Conservation (phyloP, 2,329 filamentous ascomycete genomes). For the Trichophyton schoenleinii region DNA sequence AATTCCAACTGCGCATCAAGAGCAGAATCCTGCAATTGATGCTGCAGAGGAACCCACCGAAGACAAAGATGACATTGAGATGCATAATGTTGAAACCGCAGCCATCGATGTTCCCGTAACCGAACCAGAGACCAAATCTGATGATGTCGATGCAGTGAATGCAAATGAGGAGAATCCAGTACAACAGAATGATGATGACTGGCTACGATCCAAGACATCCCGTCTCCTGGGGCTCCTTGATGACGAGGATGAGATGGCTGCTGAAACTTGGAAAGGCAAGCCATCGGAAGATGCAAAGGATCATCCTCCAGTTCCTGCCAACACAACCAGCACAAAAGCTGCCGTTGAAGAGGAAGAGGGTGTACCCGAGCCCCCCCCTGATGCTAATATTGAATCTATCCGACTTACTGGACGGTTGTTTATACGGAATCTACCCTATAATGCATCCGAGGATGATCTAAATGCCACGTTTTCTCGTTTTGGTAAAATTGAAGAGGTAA, state of each 20-base stretch:
- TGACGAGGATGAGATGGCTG: constrained; percentile 37
- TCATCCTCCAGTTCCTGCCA: not conserved
- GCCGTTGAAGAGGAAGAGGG: constrained; percentile 16
- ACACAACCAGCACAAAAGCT: not conserved
- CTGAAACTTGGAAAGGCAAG: constrained; percentile 10
- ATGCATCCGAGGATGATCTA: constrained; percentile 63
- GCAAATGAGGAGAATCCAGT: constrained; percentile 18
- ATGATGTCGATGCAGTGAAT: constrained; percentile 9
- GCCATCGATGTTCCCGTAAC: constrained; percentile 1
- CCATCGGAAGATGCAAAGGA: not conserved
- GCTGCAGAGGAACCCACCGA: not conserved
- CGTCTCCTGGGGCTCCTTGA: constrained; percentile 74
- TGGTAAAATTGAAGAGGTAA: constrained; percentile 77
- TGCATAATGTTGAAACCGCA: not conserved
- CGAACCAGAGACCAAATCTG: not conserved
- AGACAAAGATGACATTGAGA: not conserved
- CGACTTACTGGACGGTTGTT: constrained; percentile 67
- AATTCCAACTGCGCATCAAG: constrained; percentile 18
- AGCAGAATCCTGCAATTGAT: constrained; percentile 9
- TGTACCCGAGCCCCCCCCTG: constrained; percentile 25
- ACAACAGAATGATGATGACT: constrained; percentile 62
- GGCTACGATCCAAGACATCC: constrained; percentile 81
- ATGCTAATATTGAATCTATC: constrained; percentile 48
- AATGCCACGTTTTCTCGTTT: constrained; percentile 56
- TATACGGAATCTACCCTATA: constrained; percentile 77